A percentile compares a stretch with the other conserved stretches of the same genome.
These are phyloP conservation scores for Monascus ruber DNA, from an alignment of 2,329 filamentous ascomycete species.

Conservation along the genomic window DNA sequence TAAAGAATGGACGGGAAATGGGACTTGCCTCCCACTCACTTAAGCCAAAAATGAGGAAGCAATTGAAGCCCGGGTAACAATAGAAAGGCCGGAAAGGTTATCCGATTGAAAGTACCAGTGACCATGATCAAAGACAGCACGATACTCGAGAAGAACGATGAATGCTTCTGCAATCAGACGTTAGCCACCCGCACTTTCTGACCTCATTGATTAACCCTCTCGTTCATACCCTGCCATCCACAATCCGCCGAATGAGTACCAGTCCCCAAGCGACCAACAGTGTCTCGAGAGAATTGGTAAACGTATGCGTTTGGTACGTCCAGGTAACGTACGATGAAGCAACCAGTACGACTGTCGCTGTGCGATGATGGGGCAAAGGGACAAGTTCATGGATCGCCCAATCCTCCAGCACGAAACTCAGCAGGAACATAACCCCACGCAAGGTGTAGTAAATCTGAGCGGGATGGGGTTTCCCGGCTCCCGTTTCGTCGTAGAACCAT, in stretches of 20 bases:
- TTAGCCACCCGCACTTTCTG: constrained; percentile 4
- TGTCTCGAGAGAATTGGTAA: constrained; percentile 95
- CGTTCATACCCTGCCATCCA: constrained; percentile 56
- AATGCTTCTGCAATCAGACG: constrained; percentile 47
- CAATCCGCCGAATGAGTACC: constrained; percentile 79
- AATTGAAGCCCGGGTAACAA: constrained; percentile 72
- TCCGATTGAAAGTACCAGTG: constrained; percentile 87
- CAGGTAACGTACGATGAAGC: constrained; percentile 97
- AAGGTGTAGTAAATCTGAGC: constrained; percentile 80
- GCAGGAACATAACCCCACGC: constrained; percentile 78
- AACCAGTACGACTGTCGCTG: constrained; percentile 67
- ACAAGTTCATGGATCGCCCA: constrained; percentile 94
- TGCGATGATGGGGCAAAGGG: constrained; percentile 58
- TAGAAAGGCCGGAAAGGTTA: constrained; percentile 91
- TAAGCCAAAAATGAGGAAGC: constrained; percentile 72
- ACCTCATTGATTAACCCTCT: not conserved
- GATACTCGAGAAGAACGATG: constrained; percentile 63
- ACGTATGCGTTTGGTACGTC: constrained; percentile 97
- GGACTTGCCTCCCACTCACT: constrained; percentile 41
- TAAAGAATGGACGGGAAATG: constrained; percentile 3
- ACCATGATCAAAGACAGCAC: constrained; percentile 71
- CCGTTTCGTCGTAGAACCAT: constrained; percentile 84
- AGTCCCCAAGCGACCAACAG: constrained; percentile 86
- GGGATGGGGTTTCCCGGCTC: constrained; percentile 62
- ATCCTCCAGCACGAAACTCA: constrained; percentile 94